Evolutionary conservation across 2,329 filamentous ascomycete species (phyloP).

Genomic region (Camillea tinctor): DNA sequence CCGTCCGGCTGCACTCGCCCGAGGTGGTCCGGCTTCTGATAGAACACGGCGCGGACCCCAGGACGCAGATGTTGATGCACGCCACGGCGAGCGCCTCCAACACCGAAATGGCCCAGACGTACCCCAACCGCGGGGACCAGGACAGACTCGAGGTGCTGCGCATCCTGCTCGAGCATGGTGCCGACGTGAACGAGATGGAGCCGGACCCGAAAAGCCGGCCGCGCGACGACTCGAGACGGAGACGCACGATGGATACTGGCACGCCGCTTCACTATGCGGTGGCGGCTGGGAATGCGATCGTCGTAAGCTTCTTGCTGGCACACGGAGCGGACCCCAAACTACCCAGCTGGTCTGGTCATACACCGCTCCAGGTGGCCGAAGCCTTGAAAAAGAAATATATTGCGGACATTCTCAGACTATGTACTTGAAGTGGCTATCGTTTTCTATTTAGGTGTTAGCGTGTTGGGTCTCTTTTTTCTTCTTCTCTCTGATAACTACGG

Average conservation of each 20-base stretch:
- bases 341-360: conserved; percentile 24
- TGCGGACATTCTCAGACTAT: conserved; percentile 20
- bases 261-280: conserved; percentile 24
- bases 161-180: conserved; percentile 20
- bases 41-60: conserved; percentile 20
- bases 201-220: conserved; percentile 23
- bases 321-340: conserved; percentile 22
- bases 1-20: conserved; percentile 20
- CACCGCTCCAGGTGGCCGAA: conserved; percentile 21
- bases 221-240: conserved; percentile 20
- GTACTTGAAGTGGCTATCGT: conserved; percentile 3
- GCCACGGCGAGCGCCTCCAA: conserved; percentile 20
- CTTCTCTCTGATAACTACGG: not conserved
- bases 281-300: conserved; percentile 19
- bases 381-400: conserved; percentile 17
- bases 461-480: conserved; percentile 1
- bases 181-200: conserved; percentile 25
- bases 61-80: conserved; percentile 22
- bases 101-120: conserved; percentile 11
- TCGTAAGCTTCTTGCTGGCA: conserved; percentile 22
- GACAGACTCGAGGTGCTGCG: conserved; percentile 21
- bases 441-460: conserved; percentile 7
- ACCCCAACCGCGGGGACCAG: conserved; percentile 19
- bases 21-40: conserved; percentile 21
- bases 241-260: conserved; percentile 21